Base-by-base conservation (phyloP, 75 land plant species). In the Cryptomeria japonica region DNA sequence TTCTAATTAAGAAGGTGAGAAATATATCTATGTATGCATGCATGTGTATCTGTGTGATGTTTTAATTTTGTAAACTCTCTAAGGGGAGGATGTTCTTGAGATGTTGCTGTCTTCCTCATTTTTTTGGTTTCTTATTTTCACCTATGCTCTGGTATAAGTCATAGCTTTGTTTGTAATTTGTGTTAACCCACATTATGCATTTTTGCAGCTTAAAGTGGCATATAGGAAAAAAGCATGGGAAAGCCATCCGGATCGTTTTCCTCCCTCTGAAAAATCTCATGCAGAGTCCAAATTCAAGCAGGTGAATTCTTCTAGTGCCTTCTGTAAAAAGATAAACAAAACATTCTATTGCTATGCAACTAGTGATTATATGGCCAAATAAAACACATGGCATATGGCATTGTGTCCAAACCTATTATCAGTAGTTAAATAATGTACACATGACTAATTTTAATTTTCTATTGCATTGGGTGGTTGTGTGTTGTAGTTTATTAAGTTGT, bases 201-300 rank as follows among this genome's bases (percentile, higher is more conserved):
- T 44, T 28, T 42, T 80, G 47, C 49, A 80, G 84, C 47, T 80
- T 80, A 80, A 80, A 80, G 46, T 44, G 46, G 84, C 84, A 80
- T 80, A 80, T 44, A 80, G 84, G 25, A 80, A 28, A 80, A 80
- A 80, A 44, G 84, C 11, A n/a, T 80, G 84, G 84, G 84, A 80
- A 80, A 80, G 49, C 31, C 84, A 80, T 44, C 84, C 84, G 11
- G 84, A 80, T 80, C 84, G 49, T 80, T 80, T 80, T 80, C 84
- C 84, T 28, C 32, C 49, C 47, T 38, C 47, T 42, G 84, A 80
- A 80, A 80, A 80, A 80, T 44, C 49, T 80, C 49, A 42, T 44
- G 84, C 84, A 44, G 84, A 80, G 84, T 80, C 84, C 3, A 80
- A 82, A 82, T 82, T 82, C 84, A 82, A 82, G 47, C 84, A 44